Base-by-base conservation (phyloP, 2,329 filamentous ascomycete genomes). In the Aspergillus tubingensis region DNA sequence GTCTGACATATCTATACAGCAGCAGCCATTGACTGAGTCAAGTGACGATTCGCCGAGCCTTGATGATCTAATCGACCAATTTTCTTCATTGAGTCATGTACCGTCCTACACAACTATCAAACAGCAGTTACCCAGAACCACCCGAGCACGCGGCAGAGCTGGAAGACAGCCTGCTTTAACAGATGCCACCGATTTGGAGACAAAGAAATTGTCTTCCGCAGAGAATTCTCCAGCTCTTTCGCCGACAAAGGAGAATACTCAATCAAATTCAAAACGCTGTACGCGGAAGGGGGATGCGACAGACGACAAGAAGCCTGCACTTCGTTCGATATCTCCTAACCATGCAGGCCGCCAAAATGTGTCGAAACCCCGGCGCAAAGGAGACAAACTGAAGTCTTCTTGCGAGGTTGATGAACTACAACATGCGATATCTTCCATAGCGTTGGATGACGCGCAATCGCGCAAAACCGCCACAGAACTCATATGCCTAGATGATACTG, bases 41-140 rank as follows among this genome's bases (percentile, higher is more conserved):
- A 50, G 44, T 41, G 38, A 59, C 47, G 27, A 62, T 36, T 19
- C 8, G 4, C 23, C 25, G 8, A 66, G 65, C 17, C 58, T 74
- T 48, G 67, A 73, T 58, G 63, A 68, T 21, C 54, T 71, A n/a
- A 61, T 68, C 21, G 66, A 65, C 23, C 58, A 62, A 17, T 74
- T 74, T 39, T 67, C 72, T 5, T 66, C 68, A 36, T 68, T 61
- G 58, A 67, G 59, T 32, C 54, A 67, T 38, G 25, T 5, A 32
- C 64, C 68, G 19, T 60, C 62, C 32, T 55, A 59, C 30, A 55
- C 60, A 21, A 56, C 51, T 30, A 48, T 62, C n/a, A 74, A 74
- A 47, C 62, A 63, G 15, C 62, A 63, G 17, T 66, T 64, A 38
- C 66, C 69, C 3, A 48, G 64, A 55, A 47, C 59, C 27, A 53